phyloP scores from a whole-genome alignment of 768 basidiomycete genomes.

The Trametes cubensis region DNA sequence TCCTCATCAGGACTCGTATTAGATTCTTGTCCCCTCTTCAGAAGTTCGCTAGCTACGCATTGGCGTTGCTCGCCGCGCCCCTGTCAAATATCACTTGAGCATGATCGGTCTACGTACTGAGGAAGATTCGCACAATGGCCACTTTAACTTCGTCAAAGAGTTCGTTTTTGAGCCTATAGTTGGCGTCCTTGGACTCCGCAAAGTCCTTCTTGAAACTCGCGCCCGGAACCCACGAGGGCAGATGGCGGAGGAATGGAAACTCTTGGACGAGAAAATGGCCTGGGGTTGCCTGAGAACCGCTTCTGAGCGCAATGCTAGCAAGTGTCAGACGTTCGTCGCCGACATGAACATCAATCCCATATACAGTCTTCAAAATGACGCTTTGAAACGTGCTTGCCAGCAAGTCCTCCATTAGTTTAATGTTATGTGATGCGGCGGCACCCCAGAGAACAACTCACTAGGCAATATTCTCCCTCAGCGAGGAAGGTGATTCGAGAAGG shows the following conservation, averaged over 20 bases:
- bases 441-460: background rate
- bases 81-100: too few species aligned
- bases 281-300: background rate
- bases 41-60: background rate
- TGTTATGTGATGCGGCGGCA: too few species aligned
- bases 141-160: background rate
- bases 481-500: background rate
- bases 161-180: background rate
- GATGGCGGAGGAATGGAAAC: slow-evolving; percentile 4
- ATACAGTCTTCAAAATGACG: background rate
- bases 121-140: too few species aligned
- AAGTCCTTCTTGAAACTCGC: background rate
- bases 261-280: background rate
- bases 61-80: background rate
- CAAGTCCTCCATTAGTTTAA: too few species aligned
- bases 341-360: slow-evolving; percentile 3
- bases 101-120: too few species aligned
- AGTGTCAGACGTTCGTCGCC: background rate
- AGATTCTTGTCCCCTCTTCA: slow-evolving; percentile 1
- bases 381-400: background rate
- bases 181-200: background rate
- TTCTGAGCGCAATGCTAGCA: background rate
- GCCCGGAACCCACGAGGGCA: slow-evolving; percentile 16
- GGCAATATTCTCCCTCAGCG: background rate
- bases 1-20: slow-evolving; percentile 20